Evolutionary conservation across 1,284 basidiomycete genomes (phyloP).

Genomic region (Gymnopus androsaceus): DNA sequence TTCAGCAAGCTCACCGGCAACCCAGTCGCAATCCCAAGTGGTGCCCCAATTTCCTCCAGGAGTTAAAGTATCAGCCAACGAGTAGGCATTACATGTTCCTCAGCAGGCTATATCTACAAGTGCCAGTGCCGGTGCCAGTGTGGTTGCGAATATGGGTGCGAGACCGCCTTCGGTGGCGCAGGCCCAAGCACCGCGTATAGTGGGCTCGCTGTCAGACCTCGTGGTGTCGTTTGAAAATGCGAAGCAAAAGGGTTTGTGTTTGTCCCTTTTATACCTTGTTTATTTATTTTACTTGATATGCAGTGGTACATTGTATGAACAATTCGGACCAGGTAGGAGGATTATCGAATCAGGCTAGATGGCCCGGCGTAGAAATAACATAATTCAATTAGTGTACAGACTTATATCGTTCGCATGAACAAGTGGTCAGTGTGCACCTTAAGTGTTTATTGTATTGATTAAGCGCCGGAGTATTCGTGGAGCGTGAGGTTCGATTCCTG

Average conservation of each 20-base stretch:
- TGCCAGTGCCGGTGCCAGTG: no score
- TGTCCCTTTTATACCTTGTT: not conserved
- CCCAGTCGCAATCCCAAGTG: conserved; percentile 29
- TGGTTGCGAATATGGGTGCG: no score
- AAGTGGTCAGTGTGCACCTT: no score
- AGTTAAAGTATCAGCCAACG: conserved; percentile 54
- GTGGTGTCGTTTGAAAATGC: conserved; percentile 95
- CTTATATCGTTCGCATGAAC: no score
- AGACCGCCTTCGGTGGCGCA: conserved; percentile 25
- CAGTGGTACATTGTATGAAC: conserved; percentile 82
- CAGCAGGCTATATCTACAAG: conserved; percentile 23
- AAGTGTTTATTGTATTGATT: no score
- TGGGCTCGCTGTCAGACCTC: conserved; percentile 87
- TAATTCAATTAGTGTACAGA: no score
- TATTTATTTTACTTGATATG: conserved; percentile 10
- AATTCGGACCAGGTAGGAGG: conserved; percentile 85
- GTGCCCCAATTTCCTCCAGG: conserved; percentile 68
- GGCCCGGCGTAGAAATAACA: no score
- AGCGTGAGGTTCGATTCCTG: no score
- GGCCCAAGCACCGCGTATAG: conserved; percentile 37
- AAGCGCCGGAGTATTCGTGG: no score
- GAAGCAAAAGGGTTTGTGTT: conserved; percentile 85
- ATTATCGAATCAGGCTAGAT: conserved; percentile 79
- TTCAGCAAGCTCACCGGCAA: conserved; percentile 20
- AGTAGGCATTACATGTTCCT: conserved; percentile 38